Percentiles rank a stretch among this genome's conserved stretches.
phyloP scores from a whole-genome alignment of 2,329 filamentous ascomycete species.

The Ophiocordyceps robertsii region DNA sequence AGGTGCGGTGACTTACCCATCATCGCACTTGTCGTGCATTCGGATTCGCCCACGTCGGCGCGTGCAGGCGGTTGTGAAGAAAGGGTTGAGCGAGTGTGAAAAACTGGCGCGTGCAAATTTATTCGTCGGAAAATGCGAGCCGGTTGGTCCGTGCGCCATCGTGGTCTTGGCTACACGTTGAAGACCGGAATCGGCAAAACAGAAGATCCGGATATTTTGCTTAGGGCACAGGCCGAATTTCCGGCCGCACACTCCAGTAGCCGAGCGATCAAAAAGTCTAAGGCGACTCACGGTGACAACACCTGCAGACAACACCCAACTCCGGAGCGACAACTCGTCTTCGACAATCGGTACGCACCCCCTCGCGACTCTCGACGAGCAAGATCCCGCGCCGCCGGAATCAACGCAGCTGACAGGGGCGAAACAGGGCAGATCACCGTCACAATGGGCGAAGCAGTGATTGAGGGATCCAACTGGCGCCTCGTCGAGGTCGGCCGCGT shows the following conservation, averaged over 20 bases:
- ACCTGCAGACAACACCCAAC: conserved; percentile 23
- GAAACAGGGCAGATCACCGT: conserved; percentile 41
- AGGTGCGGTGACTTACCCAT: conserved; percentile 13
- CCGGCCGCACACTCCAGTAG: conserved; percentile 24
- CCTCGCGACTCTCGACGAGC: conserved; percentile 9
- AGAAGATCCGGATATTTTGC: conserved; percentile 15
- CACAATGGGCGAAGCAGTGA: conserved; percentile 73
- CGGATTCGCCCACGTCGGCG: background rate
- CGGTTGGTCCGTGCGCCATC: conserved; percentile 5
- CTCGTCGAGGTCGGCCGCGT: conserved; percentile 97
- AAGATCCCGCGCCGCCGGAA: conserved; percentile 10
- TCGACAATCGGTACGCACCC: conserved; percentile 25
- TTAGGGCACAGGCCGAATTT: conserved; percentile 28
- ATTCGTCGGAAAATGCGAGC: background rate
- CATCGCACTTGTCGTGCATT: background rate
- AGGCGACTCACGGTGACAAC: conserved; percentile 22
- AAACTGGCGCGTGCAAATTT: background rate
- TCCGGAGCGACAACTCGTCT: conserved; percentile 22
- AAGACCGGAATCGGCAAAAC: conserved; percentile 10
- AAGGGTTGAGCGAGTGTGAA: conserved; percentile 1
- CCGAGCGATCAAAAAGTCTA: conserved; percentile 27
- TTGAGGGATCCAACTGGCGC: conserved; percentile 79
- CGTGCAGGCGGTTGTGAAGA: background rate
- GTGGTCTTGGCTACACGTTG: background rate
- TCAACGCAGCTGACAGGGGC: conserved; percentile 18